phyloP scores from a whole-genome alignment of 805 yeast species.

The Cyberlindnera samutprakarnensis region DNA sequence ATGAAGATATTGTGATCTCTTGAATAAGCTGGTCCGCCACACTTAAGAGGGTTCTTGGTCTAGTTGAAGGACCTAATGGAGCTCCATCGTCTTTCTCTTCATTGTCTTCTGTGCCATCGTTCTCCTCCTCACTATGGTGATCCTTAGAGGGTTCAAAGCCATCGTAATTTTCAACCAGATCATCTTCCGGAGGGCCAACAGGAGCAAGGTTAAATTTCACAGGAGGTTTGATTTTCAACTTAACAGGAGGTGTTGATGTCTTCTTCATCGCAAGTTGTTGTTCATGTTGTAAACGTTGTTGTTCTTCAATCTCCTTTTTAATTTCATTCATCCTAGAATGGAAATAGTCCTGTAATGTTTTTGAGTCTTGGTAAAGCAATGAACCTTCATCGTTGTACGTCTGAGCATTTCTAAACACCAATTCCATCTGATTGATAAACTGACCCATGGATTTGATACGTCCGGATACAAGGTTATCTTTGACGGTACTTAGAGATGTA shows the following conservation, averaged over 20 bases:
- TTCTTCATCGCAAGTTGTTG: slow-evolving; percentile 6
- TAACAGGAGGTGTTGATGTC: slow-evolving; percentile 5
- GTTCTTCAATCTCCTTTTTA: slow-evolving; percentile 12
- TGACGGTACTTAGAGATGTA: slow-evolving; percentile 59
- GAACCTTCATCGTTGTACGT: slow-evolving; percentile 69
- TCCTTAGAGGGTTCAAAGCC: no score
- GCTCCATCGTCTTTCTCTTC: slow-evolving; percentile 1
- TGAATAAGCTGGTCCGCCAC: slow-evolving; percentile 21
- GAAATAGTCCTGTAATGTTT: slow-evolving; percentile 47
- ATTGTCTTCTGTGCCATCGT: neutral
- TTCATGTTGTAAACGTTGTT: slow-evolving; percentile 5
- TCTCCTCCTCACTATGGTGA: slow-evolving; percentile 3
- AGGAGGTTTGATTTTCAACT: slow-evolving; percentile 11
- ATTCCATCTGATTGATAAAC: slow-evolving; percentile 49
- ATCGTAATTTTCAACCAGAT: slow-evolving; percentile 4
- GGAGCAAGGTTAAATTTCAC: slow-evolving; percentile 2
- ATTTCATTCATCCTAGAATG: slow-evolving; percentile 29
- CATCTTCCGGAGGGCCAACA: slow-evolving; percentile 3
- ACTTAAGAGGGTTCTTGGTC: slow-evolving; percentile 2
- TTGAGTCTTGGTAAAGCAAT: slow-evolving; percentile 65
- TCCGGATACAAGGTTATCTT: slow-evolving; percentile 42
- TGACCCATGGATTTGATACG: slow-evolving; percentile 48
- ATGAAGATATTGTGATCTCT: slow-evolving; percentile 24
- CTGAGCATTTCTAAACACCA: slow-evolving; percentile 75
- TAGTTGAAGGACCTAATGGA: slow-evolving; percentile 10